Conservation (phyloP, 257 asterid species). For the Solanum peruvianum region DNA sequence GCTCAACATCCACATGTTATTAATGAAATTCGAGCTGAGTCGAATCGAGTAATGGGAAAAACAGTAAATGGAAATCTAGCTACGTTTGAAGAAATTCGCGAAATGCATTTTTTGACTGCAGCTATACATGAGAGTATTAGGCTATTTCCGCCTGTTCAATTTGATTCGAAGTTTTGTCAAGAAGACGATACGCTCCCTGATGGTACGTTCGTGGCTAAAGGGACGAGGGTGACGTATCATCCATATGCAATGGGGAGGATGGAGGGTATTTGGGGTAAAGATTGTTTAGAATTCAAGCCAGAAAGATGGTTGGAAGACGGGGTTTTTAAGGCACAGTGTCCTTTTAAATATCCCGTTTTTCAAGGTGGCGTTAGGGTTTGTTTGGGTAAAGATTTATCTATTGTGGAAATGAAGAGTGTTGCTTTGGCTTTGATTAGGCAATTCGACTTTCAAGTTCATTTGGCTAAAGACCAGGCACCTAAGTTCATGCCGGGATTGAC, state of each 20-base stretch:
- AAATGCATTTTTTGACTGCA: constrained; percentile 54
- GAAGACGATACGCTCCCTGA: constrained; percentile 51
- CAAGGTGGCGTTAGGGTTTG: constrained; percentile 38
- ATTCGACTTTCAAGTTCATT: constrained; percentile 19
- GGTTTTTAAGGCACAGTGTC: constrained; percentile 20
- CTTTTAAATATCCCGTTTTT: constrained; percentile 34
- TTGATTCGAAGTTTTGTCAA: constrained; percentile 60
- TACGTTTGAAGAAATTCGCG: constrained; percentile 19
- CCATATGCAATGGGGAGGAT: constrained; percentile 42
- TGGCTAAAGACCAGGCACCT: not conserved
- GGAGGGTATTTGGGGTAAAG: constrained; percentile 29
- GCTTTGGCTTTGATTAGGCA: constrained; percentile 29
- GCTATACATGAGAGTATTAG: constrained; percentile 62
- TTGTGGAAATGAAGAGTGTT: constrained; percentile 42
- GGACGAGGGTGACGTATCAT: constrained; percentile 34
- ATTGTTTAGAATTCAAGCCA: constrained; percentile 28
- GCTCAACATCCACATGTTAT: constrained; percentile 7
- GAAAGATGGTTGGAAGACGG: constrained; percentile 31
- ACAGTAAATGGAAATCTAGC: not conserved
- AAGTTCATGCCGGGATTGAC: constrained; percentile 39
- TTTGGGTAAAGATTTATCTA: constrained; percentile 34
- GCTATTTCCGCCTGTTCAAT: constrained; percentile 71
- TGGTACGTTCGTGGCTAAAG: constrained; percentile 30
- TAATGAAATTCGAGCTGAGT: constrained; percentile 16
- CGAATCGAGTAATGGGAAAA: constrained; percentile 19